phyloP scores from a whole-genome alignment of 169 alveolate genomes.

The Plasmodium gaboni region DNA sequence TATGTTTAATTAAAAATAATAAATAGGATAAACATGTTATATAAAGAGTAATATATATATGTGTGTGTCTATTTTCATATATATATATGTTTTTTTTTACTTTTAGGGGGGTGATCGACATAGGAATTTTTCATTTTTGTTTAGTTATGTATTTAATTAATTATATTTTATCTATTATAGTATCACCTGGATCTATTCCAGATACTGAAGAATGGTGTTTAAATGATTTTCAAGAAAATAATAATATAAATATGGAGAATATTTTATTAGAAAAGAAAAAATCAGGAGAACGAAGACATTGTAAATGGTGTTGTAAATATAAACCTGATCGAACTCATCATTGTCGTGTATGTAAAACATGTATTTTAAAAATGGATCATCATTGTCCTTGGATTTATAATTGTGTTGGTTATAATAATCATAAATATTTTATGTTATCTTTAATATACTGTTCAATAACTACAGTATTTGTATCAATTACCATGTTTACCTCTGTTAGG shows the following conservation, averaged over 20 bases:
- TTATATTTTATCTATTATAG: conserved; percentile 86
- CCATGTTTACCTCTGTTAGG: conserved; percentile 83
- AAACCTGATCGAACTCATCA: conserved; percentile 89
- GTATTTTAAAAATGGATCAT: conserved; percentile 93
- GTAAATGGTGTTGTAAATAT: conserved; percentile 86
- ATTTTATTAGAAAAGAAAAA: conserved; percentile 80
- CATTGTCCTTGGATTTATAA: conserved; percentile 94
- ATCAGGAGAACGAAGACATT: conserved; percentile 83
- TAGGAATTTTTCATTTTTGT: conserved; percentile 70
- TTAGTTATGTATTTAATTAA: conserved; percentile 82
- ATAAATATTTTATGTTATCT: conserved; percentile 88
- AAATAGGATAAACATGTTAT: neutral
- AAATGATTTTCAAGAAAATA: conserved; percentile 40
- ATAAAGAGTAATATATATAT: neutral
- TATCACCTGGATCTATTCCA: conserved; percentile 90
- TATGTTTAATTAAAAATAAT: neutral
- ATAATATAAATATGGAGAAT: conserved; percentile 31
- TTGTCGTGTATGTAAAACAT: conserved; percentile 87
- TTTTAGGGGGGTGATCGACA: conserved; percentile 58
- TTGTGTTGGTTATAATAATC: conserved; percentile 92
- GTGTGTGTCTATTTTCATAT: neutral
- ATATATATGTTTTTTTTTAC: neutral
- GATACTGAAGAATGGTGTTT: conserved; percentile 88
- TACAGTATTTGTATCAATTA: conserved; percentile 80
- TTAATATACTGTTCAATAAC: conserved; percentile 85